A percentile compares a stretch with the other conserved stretches of the same genome.
These are phyloP conservation scores for Penicillium brasilianum DNA, from an alignment of 2,329 filamentous ascomycete species.

Conservation along the genomic window DNA sequence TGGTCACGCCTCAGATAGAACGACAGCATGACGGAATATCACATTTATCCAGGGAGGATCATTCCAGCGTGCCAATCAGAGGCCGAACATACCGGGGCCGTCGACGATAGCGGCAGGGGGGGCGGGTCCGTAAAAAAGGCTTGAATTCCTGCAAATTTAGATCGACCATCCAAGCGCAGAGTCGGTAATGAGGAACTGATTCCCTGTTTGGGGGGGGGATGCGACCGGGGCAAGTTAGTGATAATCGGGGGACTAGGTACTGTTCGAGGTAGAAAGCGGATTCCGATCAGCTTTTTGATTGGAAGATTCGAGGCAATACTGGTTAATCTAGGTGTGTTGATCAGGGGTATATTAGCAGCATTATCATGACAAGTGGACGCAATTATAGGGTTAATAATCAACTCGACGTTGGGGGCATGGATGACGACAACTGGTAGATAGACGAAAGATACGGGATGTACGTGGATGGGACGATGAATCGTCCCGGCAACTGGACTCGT, in stretches of 20 bases:
- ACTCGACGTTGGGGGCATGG: slow-evolving; percentile 13
- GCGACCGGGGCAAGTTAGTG: neutral
- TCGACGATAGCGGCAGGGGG: slow-evolving; percentile 32
- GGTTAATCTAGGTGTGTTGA: slow-evolving; percentile 1
- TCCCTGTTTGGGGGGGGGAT: neutral
- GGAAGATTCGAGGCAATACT: neutral
- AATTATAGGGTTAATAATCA: neutral
- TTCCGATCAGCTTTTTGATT: neutral
- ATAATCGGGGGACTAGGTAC: neutral
- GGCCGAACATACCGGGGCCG: slow-evolving; percentile 24
- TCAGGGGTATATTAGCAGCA: slow-evolving; percentile 15
- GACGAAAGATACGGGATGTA: slow-evolving; percentile 12
- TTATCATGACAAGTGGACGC: neutral
- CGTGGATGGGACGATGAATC: slow-evolving; percentile 16
- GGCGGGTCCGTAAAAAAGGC: slow-evolving; percentile 30
- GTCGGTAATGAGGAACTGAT: neutral
- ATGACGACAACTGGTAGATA: slow-evolving; percentile 24
- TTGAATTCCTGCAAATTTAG: slow-evolving; percentile 37
- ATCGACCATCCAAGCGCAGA: slow-evolving; percentile 28
- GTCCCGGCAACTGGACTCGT: slow-evolving; percentile 1
- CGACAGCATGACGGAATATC: slow-evolving; percentile 10
- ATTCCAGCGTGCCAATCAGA: slow-evolving; percentile 33
- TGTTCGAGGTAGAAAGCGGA: neutral
- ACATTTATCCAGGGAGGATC: slow-evolving; percentile 23
- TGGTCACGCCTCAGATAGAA: neutral